Evolutionary conservation across 345 rosid genomes (phyloP).

Genomic region (Cardamine occulta): DNA sequence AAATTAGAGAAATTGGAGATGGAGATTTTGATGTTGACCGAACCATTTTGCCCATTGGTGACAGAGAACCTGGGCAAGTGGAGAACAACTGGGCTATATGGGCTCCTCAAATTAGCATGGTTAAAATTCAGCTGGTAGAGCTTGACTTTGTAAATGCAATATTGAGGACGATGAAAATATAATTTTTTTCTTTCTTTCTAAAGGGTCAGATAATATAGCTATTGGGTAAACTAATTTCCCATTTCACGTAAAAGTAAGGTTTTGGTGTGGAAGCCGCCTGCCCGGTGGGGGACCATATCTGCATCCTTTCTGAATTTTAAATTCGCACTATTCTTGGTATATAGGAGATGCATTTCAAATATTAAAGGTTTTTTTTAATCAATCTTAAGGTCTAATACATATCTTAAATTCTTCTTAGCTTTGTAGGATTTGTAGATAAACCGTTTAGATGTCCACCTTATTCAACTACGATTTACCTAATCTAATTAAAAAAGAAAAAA

Average conservation of each 20-base stretch:
- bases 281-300: slow-evolving; percentile 26
- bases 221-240: slow-evolving; percentile 24
- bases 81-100: background rate
- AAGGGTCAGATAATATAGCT: background rate
- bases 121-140: background rate
- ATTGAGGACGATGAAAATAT: background rate
- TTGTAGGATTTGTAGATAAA: background rate
- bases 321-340: slow-evolving; percentile 2
- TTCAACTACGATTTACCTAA: background rate
- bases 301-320: slow-evolving; percentile 33
- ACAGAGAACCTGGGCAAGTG: slow-evolving; percentile 9
- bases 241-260: slow-evolving; percentile 9
- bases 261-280: slow-evolving; percentile 9
- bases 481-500: too few species aligned
- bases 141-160: slow-evolving; percentile 13
- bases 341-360: slow-evolving; percentile 4
- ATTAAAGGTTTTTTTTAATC: background rate
- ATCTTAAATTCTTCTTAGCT: background rate
- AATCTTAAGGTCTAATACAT: background rate
- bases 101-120: background rate
- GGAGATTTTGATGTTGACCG: too few species aligned
- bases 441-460: background rate
- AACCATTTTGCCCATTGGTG: background rate
- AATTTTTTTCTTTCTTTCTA: too few species aligned
- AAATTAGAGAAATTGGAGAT: background rate